Conservation (phyloP, 2,329 filamentous ascomycete genomes). For the Calcarisporium arbuscula region DNA sequence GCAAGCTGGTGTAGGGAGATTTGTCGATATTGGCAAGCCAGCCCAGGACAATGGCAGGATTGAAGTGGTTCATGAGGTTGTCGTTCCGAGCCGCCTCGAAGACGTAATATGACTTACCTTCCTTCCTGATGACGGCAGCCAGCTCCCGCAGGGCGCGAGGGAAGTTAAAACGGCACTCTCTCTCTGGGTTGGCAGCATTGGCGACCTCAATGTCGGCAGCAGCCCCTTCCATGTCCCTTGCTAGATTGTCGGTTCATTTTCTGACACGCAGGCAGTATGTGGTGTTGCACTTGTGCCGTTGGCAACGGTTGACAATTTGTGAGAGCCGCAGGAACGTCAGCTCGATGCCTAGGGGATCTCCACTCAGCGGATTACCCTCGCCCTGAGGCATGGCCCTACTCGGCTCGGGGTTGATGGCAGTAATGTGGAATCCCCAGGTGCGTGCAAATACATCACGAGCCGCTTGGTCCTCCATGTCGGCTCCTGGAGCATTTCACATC, state of each 20-base stretch:
- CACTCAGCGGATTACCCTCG: conserved; percentile 2
- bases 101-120: conserved; percentile 2
- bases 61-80: conserved; percentile 6
- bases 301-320: conserved; percentile 6
- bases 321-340: conserved; percentile 7
- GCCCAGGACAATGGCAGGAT: conserved; percentile 3
- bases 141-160: conserved; percentile 1
- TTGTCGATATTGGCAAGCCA: conserved; percentile 6
- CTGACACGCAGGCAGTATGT: conserved; percentile 6
- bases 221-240: too few relatives aligned
- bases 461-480: conserved; percentile 2
- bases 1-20: conserved; percentile 5
- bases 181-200: conserved; percentile 1
- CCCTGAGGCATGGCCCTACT: conserved; percentile 18
- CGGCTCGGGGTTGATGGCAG: too few relatives aligned
- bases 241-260: conserved; percentile 3
- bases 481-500: conserved; percentile 1
- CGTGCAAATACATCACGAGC: conserved; percentile 2
- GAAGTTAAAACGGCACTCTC: conserved; percentile 3
- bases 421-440: too few relatives aligned
- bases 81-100: conserved; percentile 6
- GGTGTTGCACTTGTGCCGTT: conserved; percentile 6
- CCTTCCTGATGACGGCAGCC: conserved; percentile 2
- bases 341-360: conserved; percentile 3
- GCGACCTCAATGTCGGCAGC: neutral